These are phyloP conservation scores for Grosmannia penicillata DNA, from an alignment of 2,329 filamentous ascomycete genomes.

Conservation along the genomic window DNA sequence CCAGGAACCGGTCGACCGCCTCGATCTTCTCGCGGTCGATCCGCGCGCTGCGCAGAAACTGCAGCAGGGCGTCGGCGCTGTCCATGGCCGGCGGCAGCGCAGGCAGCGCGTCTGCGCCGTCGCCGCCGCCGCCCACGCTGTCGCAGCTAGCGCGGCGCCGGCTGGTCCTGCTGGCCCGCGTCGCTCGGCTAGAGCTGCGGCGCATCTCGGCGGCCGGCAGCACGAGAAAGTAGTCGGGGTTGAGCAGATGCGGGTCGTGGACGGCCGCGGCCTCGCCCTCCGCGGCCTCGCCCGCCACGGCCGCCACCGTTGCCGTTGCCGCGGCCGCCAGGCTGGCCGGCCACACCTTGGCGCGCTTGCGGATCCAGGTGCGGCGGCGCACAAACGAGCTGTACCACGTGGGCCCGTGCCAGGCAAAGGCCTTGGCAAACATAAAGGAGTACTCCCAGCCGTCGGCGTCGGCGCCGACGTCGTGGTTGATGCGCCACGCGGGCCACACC, in stretches of 20 bases:
- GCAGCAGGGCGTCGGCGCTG: constrained; percentile 55
- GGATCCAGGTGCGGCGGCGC: constrained; percentile 74
- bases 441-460: constrained; percentile 96
- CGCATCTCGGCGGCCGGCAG: constrained; percentile 35
- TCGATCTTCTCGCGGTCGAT: constrained; percentile 90
- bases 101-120: not conserved
- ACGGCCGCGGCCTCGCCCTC: not conserved
- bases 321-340: constrained; percentile 9
- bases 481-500: constrained; percentile 53
- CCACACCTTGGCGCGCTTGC: constrained; percentile 56
- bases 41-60: constrained; percentile 46
- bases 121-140: not conserved
- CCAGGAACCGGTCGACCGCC: constrained; percentile 64
- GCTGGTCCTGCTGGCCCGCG: constrained; percentile 12
- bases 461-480: constrained; percentile 54
- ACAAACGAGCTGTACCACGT: constrained; percentile 94
- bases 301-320: not conserved
- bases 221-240: constrained; percentile 67
- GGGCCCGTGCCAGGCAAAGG: constrained; percentile 74
- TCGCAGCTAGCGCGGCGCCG: constrained; percentile 2
- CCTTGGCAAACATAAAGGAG: constrained; percentile 66
- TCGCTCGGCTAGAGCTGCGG: constrained; percentile 24
- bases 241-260: constrained; percentile 49
- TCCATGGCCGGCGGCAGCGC: constrained; percentile 28
- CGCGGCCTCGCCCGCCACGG: not conserved